These are phyloP conservation scores for Geoglossum cookeanum DNA, from an alignment of 2,329 filamentous ascomycete genomes.

Conservation along the genomic window DNA sequence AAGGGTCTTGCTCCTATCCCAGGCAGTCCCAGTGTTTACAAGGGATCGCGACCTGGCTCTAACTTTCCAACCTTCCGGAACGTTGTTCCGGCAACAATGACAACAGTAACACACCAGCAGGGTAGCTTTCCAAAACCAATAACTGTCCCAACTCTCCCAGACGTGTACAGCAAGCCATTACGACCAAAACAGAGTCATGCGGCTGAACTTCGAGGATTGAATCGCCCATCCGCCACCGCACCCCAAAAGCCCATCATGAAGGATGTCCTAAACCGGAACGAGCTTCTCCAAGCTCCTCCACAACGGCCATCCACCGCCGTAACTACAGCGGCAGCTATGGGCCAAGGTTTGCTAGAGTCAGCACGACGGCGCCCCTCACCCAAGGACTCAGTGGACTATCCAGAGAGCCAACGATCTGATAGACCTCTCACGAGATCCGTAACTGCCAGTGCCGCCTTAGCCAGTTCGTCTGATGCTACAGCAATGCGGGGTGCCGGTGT, in stretches of 20 bases:
- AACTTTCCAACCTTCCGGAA: not conserved
- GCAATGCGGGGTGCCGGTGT: not conserved
- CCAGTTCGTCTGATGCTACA: not conserved
- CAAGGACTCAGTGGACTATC: not conserved
- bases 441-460: not conserved
- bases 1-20: not conserved
- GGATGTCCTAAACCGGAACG: not conserved
- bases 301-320: conserved; percentile 22
- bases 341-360: conserved; percentile 26
- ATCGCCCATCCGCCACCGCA: not conserved
- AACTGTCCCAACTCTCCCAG: conserved; percentile 8
- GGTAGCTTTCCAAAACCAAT: not conserved
- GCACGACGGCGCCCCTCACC: conserved; percentile 12
- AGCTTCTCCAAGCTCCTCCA: conserved; percentile 24
- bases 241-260: not conserved
- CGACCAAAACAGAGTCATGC: conserved; percentile 2
- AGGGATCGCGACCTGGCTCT: not conserved
- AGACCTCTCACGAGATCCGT: not conserved
- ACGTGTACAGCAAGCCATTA: not conserved
- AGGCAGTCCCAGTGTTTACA: not conserved
- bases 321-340: not conserved
- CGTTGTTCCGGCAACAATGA: not conserved
- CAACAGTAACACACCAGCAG: not conserved
- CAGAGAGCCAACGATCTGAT: not conserved
- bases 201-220: conserved; percentile 2